Base-by-base conservation (phyloP, 495 filamentous ascomycete species). In the Cercophora newfieldiana region DNA sequence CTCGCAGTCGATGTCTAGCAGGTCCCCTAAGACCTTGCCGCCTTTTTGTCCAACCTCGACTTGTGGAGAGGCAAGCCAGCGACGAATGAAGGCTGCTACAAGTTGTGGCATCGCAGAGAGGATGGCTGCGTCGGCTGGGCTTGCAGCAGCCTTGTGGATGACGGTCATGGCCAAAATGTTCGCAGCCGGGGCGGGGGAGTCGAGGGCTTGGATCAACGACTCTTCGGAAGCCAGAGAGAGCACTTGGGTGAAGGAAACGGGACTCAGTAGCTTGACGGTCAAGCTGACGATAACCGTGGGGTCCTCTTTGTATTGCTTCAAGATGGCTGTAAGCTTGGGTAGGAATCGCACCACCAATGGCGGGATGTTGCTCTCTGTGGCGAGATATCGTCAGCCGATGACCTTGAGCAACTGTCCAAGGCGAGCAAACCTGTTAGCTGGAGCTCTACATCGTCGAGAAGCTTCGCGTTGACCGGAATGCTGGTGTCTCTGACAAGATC, bases 21-120 rank as follows among this genome's bases (percentile, higher is more conserved):
- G 79, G 50, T 87, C 85, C 53, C 86, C 85, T n/a, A 97, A 75
- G 2, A 91, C 81, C 61, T 83, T 81, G 16, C 83, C 80, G 0
- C 88, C 90, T 51, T 86, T 87, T 63, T 89, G 85, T 6, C 91
- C 89, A n/a, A 95, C 88, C 49, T 88, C 90, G 2, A 90, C 88
- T 19, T 89, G 84, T 3, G 85, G 77, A 1, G 89, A 87, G 61
- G 84, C 88, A 0, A 96, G 84, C 91, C 91, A 96, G 37, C 89
- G 75, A 51, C 82, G 80, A 0, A 96, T 72, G 29, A 96, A 79
- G 0, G 83, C 82, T 1, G 76, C 73, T 6, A 96, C 77, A 2
- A 93, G 71, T 1, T 82, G 81, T 7, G 86, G 81, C 75, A 90
- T 87, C 30, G 83, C 84, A 7, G 89, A 88, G 12, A 95, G 82